These are phyloP conservation scores for Colletotrichum falcatum DNA, from an alignment of 2,329 filamentous ascomycete species.

Conservation along the genomic window DNA sequence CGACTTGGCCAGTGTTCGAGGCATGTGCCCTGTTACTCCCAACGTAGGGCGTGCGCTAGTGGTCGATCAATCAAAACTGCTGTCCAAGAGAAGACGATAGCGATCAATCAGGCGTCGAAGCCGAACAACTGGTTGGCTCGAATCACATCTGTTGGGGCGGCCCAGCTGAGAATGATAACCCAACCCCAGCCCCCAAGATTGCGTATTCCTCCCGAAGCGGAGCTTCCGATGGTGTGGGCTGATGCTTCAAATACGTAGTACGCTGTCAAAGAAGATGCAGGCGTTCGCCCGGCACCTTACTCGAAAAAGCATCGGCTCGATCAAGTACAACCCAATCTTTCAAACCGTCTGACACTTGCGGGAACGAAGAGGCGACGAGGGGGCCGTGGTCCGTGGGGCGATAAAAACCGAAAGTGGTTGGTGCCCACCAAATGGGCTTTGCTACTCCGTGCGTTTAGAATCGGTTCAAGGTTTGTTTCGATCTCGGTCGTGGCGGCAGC, in stretches of 20 bases:
- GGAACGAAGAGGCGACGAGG: slow-evolving; percentile 2
- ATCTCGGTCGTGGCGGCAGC: slow-evolving; percentile 34
- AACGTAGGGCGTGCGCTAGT: slow-evolving; percentile 14
- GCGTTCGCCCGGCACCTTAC: slow-evolving; percentile 11
- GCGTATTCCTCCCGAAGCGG: slow-evolving; percentile 19
- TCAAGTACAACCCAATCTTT: slow-evolving; percentile 8
- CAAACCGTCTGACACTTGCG: slow-evolving; percentile 22
- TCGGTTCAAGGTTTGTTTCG: slow-evolving; percentile 37
- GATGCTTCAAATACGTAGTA: slow-evolving; percentile 15
- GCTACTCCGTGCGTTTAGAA: slow-evolving; percentile 32
- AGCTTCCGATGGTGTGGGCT: slow-evolving; percentile 22
- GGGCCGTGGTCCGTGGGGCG: neutral
- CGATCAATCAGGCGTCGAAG: neutral
- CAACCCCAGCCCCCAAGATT: slow-evolving; percentile 22
- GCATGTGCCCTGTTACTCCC: slow-evolving; percentile 13
- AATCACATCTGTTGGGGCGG: slow-evolving; percentile 14
- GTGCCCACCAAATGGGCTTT: slow-evolving; percentile 21
- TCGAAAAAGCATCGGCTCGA: slow-evolving; percentile 13
- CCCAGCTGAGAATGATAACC: slow-evolving; percentile 22
- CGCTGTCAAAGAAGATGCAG: slow-evolving; percentile 4
- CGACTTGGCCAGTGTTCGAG: slow-evolving; percentile 8
- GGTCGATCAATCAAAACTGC: slow-evolving; percentile 27
- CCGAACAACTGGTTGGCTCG: slow-evolving; percentile 25
- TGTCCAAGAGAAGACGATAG: neutral
- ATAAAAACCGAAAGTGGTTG: slow-evolving; percentile 11